Evolutionary conservation across 768 basidiomycete species (phyloP).

Genomic region (Agrocybe praecox): DNA sequence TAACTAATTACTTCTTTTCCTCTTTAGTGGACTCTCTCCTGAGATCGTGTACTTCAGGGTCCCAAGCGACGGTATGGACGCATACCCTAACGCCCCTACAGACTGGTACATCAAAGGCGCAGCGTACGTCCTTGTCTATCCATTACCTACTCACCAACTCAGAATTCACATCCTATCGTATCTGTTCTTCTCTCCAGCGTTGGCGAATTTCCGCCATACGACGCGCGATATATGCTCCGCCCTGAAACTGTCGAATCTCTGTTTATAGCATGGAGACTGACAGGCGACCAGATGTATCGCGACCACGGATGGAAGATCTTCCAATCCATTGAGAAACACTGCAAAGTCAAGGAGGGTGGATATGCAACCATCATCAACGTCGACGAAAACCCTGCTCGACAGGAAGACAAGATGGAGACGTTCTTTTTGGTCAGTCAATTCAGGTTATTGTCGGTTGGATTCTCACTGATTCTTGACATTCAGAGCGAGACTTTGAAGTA

Average conservation of each 20-base stretch:
- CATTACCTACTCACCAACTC: not conserved
- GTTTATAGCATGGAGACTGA: conserved; percentile 89
- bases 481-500: conserved; percentile 93
- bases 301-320: conserved; percentile 90
- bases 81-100: conserved; percentile 40
- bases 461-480: not conserved
- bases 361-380: conserved; percentile 87
- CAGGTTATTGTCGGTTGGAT: conserved; percentile 1
- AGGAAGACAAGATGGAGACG: conserved; percentile 94
- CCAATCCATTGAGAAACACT: conserved; percentile 84
- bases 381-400: conserved; percentile 65
- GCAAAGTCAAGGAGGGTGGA: conserved; percentile 75
- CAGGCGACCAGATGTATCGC: conserved; percentile 81
- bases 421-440: conserved; percentile 74
- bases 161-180: not conserved
- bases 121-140: conserved; percentile 34
- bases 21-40: conserved; percentile 74
- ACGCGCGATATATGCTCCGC: conserved; percentile 92
- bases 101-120: conserved; percentile 96
- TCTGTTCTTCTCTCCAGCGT: conserved; percentile 19
- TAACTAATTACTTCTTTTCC: not conserved
- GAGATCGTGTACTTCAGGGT: conserved; percentile 89
- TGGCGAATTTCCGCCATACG: conserved; percentile 58
- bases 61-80: conserved; percentile 54
- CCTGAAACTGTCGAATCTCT: conserved; percentile 96